Evolutionary conservation across 2,329 filamentous ascomycete species (phyloP).

Genomic region (Penicillium sp.): DNA sequence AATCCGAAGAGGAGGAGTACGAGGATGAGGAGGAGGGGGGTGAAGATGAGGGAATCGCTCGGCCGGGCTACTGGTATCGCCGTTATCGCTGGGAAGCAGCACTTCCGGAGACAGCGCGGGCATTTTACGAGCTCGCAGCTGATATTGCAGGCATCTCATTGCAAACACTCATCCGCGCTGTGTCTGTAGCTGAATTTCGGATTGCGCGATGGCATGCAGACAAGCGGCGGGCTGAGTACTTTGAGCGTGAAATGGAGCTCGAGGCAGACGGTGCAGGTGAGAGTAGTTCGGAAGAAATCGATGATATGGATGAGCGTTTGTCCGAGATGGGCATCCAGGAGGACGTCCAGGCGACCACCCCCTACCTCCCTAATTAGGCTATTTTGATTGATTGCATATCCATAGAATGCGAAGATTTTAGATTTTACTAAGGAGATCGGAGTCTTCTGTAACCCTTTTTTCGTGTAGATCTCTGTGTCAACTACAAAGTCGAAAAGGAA

Average conservation of each 20-base stretch:
- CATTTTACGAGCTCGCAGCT: slow-evolving; percentile 54
- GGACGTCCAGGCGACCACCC: background rate
- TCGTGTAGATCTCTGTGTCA: too few relatives aligned
- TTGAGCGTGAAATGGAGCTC: slow-evolving; percentile 22
- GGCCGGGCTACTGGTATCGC: slow-evolving; percentile 53
- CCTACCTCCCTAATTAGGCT: too few relatives aligned
- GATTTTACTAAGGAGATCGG: background rate
- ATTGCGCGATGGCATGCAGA: slow-evolving; percentile 41
- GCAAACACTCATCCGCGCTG: slow-evolving; percentile 50
- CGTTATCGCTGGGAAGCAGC: slow-evolving; percentile 50
- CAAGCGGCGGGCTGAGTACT: slow-evolving; percentile 32
- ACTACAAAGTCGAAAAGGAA: too few relatives aligned
- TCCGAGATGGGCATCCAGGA: slow-evolving; percentile 9
- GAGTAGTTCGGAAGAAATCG: slow-evolving; percentile 6
- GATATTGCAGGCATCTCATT: slow-evolving; percentile 51
- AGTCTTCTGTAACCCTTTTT: too few relatives aligned
- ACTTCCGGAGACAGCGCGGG: slow-evolving; percentile 45
- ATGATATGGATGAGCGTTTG: slow-evolving; percentile 19
- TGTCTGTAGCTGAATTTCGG: slow-evolving; percentile 50
- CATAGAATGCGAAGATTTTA: background rate
- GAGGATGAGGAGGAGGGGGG: slow-evolving; percentile 27
- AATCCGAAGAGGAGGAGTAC: too few relatives aligned
- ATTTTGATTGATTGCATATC: too few relatives aligned
- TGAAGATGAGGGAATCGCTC: slow-evolving; percentile 33
- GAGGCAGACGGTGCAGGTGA: slow-evolving; percentile 3